These are phyloP conservation scores for Podospora bellae-mahoneyi DNA, from an alignment of 495 filamentous ascomycete species.

Conservation along the genomic window DNA sequence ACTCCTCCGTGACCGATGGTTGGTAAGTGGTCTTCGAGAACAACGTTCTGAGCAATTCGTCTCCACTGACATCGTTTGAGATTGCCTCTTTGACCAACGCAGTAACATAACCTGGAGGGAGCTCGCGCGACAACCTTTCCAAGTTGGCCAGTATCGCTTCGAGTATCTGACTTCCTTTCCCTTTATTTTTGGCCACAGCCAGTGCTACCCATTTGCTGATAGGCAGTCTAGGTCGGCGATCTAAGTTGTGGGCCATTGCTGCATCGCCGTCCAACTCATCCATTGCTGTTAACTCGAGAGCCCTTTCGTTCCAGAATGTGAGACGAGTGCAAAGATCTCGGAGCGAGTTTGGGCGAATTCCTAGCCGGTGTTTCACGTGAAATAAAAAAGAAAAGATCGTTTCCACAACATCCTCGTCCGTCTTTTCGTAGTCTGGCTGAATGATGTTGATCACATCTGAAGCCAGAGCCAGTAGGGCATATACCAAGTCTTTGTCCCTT, in stretches of 20 bases:
- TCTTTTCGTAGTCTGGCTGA: background rate
- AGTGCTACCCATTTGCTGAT: background rate
- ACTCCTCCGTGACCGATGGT: background rate
- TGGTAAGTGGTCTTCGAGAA: background rate
- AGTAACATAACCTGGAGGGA: background rate
- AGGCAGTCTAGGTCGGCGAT: background rate
- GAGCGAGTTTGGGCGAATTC: background rate
- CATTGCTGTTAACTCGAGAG: background rate
- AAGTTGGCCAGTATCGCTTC: background rate
- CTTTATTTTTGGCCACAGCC: background rate
- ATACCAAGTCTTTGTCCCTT: background rate
- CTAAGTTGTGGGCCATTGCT: background rate
- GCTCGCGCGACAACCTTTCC: background rate
- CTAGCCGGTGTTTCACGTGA: background rate
- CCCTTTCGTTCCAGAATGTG: background rate
- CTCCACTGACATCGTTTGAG: background rate
- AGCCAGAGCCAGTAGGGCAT: background rate
- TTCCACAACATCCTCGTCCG: background rate
- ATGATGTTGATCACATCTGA: background rate
- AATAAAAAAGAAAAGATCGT: background rate
- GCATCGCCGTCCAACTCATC: background rate
- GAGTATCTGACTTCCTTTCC: background rate
- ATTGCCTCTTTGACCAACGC: background rate
- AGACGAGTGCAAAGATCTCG: background rate
- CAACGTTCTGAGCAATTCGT: background rate